Evolutionary conservation across 768 basidiomycete species (phyloP).

Genomic region (Russula sp.): DNA sequence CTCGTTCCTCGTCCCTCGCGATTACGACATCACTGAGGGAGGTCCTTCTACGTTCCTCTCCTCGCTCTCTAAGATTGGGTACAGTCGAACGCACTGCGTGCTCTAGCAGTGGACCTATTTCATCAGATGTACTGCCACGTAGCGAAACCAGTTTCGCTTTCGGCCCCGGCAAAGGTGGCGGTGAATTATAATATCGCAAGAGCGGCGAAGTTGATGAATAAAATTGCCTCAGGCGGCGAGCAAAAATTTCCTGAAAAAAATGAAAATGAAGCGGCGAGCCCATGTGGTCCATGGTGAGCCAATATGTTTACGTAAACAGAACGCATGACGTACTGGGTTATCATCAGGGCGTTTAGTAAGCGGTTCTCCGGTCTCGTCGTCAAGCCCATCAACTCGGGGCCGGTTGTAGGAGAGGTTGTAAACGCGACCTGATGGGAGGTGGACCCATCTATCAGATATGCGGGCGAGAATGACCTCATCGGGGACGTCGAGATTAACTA

Average conservation of each 20-base stretch:
- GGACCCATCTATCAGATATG: conserved; percentile 87
- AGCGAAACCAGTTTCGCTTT: conserved; percentile 51
- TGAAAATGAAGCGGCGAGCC: not conserved
- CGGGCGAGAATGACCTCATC: conserved; percentile 79
- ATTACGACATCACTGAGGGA: conserved; percentile 50
- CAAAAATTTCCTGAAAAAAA: conserved; percentile 58
- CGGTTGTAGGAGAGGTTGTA: conserved; percentile 88
- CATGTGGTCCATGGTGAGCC: no score
- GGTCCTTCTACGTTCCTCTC: conserved; percentile 39
- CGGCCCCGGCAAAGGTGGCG: conserved; percentile 22
- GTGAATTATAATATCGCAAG: conserved; percentile 55
- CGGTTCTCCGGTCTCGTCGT: conserved; percentile 83
- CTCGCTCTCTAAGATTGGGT: conserved; percentile 50
- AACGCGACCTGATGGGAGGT: conserved; percentile 79
- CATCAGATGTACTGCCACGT: conserved; percentile 70
- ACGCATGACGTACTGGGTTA: conserved; percentile 57
- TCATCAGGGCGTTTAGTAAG: conserved; percentile 87
- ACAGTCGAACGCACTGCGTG: conserved; percentile 47
- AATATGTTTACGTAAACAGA: no score
- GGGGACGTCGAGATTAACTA: conserved; percentile 84
- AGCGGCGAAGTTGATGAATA: conserved; percentile 77
- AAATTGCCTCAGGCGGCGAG: conserved; percentile 67
- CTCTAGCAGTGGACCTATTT: conserved; percentile 86
- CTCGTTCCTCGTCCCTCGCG: conserved; percentile 23
- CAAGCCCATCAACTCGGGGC: conserved; percentile 69